Conservation (phyloP, 768 basidiomycete genomes). For the Piloderma croceum region DNA sequence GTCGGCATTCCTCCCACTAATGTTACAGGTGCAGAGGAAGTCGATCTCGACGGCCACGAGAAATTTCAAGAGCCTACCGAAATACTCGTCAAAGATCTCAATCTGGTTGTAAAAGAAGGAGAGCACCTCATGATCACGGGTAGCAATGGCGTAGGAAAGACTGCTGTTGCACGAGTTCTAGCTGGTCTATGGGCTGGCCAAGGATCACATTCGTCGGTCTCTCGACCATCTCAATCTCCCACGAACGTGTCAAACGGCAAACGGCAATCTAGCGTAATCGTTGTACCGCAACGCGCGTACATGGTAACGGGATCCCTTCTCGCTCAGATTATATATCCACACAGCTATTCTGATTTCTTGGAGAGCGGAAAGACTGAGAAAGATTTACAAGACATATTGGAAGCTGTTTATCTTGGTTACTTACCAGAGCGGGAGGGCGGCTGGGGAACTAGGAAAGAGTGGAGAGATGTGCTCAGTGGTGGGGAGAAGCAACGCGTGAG, state of each 20-base stretch:
- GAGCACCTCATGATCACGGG: constrained; percentile 94
- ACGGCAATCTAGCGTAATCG: constrained; percentile 63
- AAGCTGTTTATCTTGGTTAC: constrained; percentile 80
- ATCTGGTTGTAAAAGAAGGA: constrained; percentile 54
- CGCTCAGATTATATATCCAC: constrained; percentile 93
- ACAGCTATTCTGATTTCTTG: constrained; percentile 71
- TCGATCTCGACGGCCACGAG: constrained; percentile 7
- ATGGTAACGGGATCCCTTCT: constrained; percentile 83
- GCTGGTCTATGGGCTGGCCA: constrained; percentile 83
- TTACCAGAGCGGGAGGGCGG: constrained; percentile 85
- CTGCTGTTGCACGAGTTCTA: constrained; percentile 80
- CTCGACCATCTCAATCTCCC: constrained; percentile 30
- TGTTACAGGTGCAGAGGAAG: constrained; percentile 6
- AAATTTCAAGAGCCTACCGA: constrained; percentile 25
- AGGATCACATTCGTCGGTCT: constrained; percentile 28
- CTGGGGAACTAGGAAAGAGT: constrained; percentile 86
- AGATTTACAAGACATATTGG: constrained; percentile 72
- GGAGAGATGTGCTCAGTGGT: constrained; percentile 92
- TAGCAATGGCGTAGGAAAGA: constrained; percentile 89
- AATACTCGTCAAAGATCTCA: constrained; percentile 72
- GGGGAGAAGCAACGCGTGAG: constrained; percentile 91
- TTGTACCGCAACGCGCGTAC: constrained; percentile 91
- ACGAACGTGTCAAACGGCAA: too few species aligned
- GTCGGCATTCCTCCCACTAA: constrained; percentile 52
- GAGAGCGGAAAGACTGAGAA: constrained; percentile 53